Evolutionary conservation across 1,139 yeast genomes (phyloP).

Genomic region (Yamadazyma membranifaciens): DNA sequence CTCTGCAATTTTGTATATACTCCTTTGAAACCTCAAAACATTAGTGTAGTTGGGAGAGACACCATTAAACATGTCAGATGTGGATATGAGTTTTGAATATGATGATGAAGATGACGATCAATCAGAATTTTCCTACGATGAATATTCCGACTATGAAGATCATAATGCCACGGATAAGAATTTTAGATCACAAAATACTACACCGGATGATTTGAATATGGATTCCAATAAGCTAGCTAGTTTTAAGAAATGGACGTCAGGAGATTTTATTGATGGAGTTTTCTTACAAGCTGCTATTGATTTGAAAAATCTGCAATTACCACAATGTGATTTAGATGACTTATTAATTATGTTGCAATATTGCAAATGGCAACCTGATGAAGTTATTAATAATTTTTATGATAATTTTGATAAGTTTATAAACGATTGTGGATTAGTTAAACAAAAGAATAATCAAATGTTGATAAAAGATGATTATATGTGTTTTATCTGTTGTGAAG

Average conservation of each 20-base stretch:
- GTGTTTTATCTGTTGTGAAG: conserved; percentile 75
- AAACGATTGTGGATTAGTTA: conserved; percentile 46
- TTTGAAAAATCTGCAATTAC: conserved; percentile 25
- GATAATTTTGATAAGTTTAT: conserved; percentile 48
- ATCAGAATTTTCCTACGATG: conserved; percentile 11
- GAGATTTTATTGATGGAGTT: conserved; percentile 22
- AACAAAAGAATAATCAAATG: conserved; percentile 18
- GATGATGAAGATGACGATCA: conserved; percentile 12
- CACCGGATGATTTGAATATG: conserved; percentile 3
- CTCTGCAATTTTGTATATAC: not conserved
- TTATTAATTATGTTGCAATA: conserved; percentile 53
- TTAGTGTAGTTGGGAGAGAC: not conserved
- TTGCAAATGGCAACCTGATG: conserved; percentile 74
- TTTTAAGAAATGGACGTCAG: conserved; percentile 29
- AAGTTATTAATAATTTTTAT: conserved; percentile 65
- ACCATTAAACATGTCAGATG: conserved; percentile 16
- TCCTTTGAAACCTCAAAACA: not conserved
- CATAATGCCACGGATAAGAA: conserved; percentile 10
- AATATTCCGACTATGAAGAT: conserved; percentile 11
- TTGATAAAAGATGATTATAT: conserved; percentile 27
- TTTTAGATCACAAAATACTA: conserved; percentile 1
- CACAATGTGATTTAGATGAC: conserved; percentile 38
- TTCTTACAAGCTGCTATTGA: conserved; percentile 19
- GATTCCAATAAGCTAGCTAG: conserved; percentile 2
- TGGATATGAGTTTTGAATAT: conserved; percentile 17